Base-by-base conservation (phyloP, 176 grass and related monocot genomes). In the Carex pumila region DNA sequence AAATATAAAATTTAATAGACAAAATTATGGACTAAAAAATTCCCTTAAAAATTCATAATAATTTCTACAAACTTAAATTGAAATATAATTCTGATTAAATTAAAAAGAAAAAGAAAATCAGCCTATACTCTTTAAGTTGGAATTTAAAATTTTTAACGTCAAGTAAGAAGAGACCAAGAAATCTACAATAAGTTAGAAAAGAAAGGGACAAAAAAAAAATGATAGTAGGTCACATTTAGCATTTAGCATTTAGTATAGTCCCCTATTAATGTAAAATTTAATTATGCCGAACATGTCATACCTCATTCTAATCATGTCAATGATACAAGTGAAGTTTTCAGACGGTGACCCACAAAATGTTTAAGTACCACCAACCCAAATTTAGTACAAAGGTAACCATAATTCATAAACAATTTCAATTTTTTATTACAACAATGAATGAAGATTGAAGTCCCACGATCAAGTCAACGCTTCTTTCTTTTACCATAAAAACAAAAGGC, bases 301-400 rank as follows among this genome's bases (percentile, higher is more conserved):
- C 59, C 49, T 81, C 59, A 61, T 81, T 65, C 59, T 49, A 81
- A 81, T 81, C 79, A 83, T 83, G 64, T 66, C 81, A 83, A 83
- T 83, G 81, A 83, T 83, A 18, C 11, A 53, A 29, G 25, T 63
- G 37, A 66, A 83, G 43, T 55, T 68, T 30, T 83, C 18, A 69
- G 81, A 69, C 3, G 45, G 45, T 62, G 81, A 69, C 81, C 81
- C 80, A 65, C 47, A 32, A 78, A 78, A 68, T 36, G 17, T 2
- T 5, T 12, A 36, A 54, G 62, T 18, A 53, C 15, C 36, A 81
- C 79, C 79, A 81, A 81, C 63, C 60, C 58, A 63, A 62, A 78
- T 57, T 56, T 34, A 57, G n/a, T 11, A 47, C 10, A 25, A 13
- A 65, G 29, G 3, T 65, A 65, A 62, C 60, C 25, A 25, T 47